phyloP scores from a whole-genome alignment of 352 stramenopile species.

The Globisporangium cederbergense region DNA sequence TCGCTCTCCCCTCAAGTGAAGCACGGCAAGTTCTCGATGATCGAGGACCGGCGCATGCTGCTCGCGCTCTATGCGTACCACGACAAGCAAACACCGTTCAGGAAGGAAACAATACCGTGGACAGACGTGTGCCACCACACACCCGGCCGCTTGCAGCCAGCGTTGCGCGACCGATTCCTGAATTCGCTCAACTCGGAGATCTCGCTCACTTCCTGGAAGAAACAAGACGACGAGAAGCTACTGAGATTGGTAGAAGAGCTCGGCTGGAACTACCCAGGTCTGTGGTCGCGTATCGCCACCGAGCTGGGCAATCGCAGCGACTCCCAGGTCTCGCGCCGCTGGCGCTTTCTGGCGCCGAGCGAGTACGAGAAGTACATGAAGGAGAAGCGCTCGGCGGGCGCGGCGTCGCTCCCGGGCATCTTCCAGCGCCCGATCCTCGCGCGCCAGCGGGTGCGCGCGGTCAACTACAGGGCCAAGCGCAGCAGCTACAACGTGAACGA shows the following conservation, averaged over 20 bases:
- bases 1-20: slow-evolving; percentile 58
- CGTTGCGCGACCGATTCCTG: slow-evolving; percentile 57
- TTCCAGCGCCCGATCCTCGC: slow-evolving; percentile 43
- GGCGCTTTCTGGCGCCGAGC: slow-evolving; percentile 33
- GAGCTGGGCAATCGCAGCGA: slow-evolving; percentile 51
- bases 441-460: slow-evolving; percentile 14
- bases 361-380: slow-evolving; percentile 29
- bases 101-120: slow-evolving; percentile 48
- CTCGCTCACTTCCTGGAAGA: slow-evolving; percentile 54
- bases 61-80: slow-evolving; percentile 57
- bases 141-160: slow-evolving; percentile 43
- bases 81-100: slow-evolving; percentile 36
- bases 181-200: slow-evolving; percentile 71
- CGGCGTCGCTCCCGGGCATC: slow-evolving; percentile 33
- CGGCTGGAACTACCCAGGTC: slow-evolving; percentile 29
- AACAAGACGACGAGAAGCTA: slow-evolving; percentile 47
- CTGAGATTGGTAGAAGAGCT: slow-evolving; percentile 31
- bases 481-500: slow-evolving; percentile 38
- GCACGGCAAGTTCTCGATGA: slow-evolving; percentile 68
- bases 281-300: slow-evolving; percentile 41
- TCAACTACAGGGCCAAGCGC: slow-evolving; percentile 22
- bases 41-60: slow-evolving; percentile 66
- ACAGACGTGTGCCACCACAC: slow-evolving; percentile 65
- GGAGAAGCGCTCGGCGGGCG: slow-evolving; percentile 19
- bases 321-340: slow-evolving; percentile 42